Evolutionary conservation across 1,284 basidiomycete species (phyloP).

Genomic region (Sporisorium iseilematis-ciliati): DNA sequence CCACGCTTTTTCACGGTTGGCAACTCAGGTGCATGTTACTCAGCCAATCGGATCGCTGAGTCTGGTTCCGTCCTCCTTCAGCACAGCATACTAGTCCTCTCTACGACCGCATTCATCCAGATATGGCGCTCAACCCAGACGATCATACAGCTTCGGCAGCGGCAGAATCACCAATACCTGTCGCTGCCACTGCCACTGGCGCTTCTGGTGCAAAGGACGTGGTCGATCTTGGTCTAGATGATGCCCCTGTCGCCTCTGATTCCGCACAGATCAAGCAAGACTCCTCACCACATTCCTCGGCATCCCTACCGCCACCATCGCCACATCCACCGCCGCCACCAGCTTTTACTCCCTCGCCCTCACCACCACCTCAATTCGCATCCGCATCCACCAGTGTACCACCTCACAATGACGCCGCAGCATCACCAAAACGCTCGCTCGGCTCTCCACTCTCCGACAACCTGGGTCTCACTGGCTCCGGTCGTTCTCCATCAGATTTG

Average conservation of each 20-base stretch:
- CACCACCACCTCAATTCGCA: constrained; percentile 28
- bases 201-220: background rate
- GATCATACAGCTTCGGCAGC: constrained; percentile 2
- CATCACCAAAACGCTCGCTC: constrained; percentile 3
- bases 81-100: background rate
- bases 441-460: background rate
- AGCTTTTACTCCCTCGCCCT: constrained; percentile 45
- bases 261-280: constrained; percentile 4
- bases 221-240: background rate
- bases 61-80: background rate
- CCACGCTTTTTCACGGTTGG: background rate
- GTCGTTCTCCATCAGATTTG: constrained; percentile 12
- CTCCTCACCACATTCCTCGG: constrained; percentile 24
- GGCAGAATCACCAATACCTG: background rate
- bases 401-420: background rate
- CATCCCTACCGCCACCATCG: constrained; percentile 29
- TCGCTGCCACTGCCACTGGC: background rate
- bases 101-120: background rate
- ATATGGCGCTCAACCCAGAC: constrained; percentile 9
- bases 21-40: background rate
- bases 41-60: background rate
- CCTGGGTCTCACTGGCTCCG: background rate
- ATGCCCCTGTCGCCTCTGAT: constrained; percentile 1
- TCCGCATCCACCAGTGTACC: background rate
- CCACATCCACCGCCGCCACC: constrained; percentile 40